Evolutionary conservation across 805 yeast genomes (phyloP).

Genomic region (Metschnikowia kunwiensis): DNA sequence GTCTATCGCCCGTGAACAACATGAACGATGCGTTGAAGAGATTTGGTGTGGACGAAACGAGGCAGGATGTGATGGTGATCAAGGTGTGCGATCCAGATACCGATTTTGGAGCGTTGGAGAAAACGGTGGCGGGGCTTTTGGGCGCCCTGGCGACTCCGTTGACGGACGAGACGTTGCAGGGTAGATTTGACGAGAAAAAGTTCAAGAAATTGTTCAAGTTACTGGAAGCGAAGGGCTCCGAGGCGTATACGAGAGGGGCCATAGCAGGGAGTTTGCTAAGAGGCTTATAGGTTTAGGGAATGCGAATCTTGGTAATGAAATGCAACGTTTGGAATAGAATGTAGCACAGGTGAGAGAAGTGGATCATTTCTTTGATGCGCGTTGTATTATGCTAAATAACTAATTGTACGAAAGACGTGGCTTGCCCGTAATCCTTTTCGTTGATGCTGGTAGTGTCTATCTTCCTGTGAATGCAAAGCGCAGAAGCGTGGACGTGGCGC

Average conservation of each 20-base stretch:
- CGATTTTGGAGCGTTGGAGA: constrained; percentile 24
- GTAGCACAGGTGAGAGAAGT: too few species aligned
- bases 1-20: constrained; percentile 67
- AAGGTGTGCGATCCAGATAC: constrained; percentile 35
- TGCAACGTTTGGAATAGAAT: too few species aligned
- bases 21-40: constrained; percentile 66
- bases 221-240: constrained; percentile 21
- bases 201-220: constrained; percentile 38
- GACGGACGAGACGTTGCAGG: constrained; percentile 24
- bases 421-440: too few species aligned
- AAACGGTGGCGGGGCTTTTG: constrained; percentile 24
- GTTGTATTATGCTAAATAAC: not conserved
- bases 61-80: constrained; percentile 48
- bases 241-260: constrained; percentile 15
- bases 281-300: too few species aligned
- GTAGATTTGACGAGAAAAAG: constrained; percentile 24
- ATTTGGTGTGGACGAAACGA: constrained; percentile 62
- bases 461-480: constrained; percentile 18
- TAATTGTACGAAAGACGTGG: too few species aligned
- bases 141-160: constrained; percentile 13
- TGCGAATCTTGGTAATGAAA: too few species aligned
- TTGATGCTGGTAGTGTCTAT: not conserved
- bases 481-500: constrained; percentile 12
- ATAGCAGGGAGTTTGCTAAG: constrained; percentile 17
- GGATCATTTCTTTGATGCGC: not conserved